Percentiles rank a stretch among this genome's conserved stretches.
phyloP scores from a whole-genome alignment of 495 filamentous ascomycete genomes.

The Neurospora pannonica region DNA sequence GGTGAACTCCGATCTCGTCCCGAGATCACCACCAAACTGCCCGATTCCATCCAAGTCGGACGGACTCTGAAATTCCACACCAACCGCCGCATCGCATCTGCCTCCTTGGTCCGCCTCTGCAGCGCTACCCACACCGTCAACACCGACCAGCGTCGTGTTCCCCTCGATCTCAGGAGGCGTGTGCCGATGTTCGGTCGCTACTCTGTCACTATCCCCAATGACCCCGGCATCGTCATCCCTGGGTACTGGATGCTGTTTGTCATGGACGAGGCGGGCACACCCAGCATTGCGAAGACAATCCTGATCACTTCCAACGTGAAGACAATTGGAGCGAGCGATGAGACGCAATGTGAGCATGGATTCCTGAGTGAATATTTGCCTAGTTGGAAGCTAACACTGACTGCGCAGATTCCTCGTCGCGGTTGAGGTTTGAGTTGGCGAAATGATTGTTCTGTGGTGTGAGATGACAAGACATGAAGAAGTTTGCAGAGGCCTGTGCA shows the following conservation, averaged over 20 bases:
- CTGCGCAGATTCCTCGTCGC: not conserved
- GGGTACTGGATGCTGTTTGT: slow-evolving; percentile 54
- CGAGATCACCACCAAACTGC: not conserved
- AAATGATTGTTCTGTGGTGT: not conserved
- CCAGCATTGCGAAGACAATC: slow-evolving; percentile 29
- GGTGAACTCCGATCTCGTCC: not conserved
- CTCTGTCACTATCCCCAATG: slow-evolving; percentile 24
- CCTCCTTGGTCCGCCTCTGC: not conserved
- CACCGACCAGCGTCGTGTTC: not conserved
- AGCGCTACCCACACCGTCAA: not conserved
- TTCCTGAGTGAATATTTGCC: not conserved
- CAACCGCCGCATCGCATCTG: not conserved
- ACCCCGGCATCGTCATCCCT: slow-evolving; percentile 43
- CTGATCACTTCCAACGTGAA: slow-evolving; percentile 1
- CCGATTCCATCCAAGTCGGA: not conserved
- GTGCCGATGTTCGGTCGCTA: not conserved
- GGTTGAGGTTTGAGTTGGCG: not conserved
- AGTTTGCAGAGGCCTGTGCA: not conserved
- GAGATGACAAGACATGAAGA: not conserved
- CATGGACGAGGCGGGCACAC: slow-evolving; percentile 34
- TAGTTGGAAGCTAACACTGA: not conserved
- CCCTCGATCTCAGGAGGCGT: not conserved
- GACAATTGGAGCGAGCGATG: not conserved
- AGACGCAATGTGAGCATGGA: not conserved
- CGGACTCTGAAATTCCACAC: not conserved